These are phyloP conservation scores for Cladosporium sphaerospermum DNA, from an alignment of 2,329 filamentous ascomycete genomes.

Conservation along the genomic window DNA sequence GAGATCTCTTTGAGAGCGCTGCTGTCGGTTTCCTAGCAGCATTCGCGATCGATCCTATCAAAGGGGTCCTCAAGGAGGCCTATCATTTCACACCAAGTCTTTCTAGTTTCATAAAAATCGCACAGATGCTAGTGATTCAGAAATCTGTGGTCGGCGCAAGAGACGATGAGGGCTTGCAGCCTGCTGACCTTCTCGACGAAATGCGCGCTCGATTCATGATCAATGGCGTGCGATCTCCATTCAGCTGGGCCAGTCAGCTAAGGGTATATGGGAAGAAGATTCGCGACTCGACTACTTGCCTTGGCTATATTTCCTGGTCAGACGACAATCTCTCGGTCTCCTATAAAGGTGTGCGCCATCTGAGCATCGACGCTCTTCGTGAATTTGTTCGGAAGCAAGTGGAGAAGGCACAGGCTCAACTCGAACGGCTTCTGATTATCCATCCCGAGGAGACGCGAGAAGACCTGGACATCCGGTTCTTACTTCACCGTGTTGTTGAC, in stretches of 20 bases:
- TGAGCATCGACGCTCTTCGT: background rate
- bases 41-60: constrained; percentile 11
- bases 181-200: constrained; percentile 16
- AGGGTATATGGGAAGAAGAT: background rate
- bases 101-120: constrained; percentile 20
- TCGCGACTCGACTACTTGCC: background rate
- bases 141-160: constrained; percentile 8
- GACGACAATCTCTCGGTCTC: background rate
- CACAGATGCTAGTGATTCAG: constrained; percentile 19
- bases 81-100: constrained; percentile 14
- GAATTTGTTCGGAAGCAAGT: background rate
- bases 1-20: constrained; percentile 16
- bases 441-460: background rate
- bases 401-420: background rate
- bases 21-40: constrained; percentile 18
- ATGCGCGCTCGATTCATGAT: constrained; percentile 16
- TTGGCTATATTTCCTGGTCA: background rate
- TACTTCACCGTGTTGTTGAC: background rate
- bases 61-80: constrained; percentile 11
- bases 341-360: background rate
- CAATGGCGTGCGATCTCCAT: constrained; percentile 11
- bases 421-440: background rate
- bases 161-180: background rate
- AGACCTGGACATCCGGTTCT: background rate
- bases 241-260: background rate